phyloP scores from a whole-genome alignment of 495 filamentous ascomycete species.

The Collariella sp. region DNA sequence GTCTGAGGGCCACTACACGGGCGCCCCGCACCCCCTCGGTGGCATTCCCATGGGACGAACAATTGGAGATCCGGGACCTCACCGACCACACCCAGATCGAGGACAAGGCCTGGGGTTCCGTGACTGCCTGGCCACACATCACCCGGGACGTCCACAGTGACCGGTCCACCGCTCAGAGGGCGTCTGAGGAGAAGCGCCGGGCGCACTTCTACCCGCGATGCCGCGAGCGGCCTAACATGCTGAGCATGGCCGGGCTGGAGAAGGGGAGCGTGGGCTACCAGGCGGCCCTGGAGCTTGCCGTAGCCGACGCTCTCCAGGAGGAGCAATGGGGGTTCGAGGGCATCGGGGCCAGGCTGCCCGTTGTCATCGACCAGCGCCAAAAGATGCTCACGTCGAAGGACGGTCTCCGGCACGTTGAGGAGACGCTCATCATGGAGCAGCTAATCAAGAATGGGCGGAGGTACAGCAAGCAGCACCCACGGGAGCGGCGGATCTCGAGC shows the following conservation, averaged over 20 bases:
- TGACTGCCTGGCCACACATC: constrained; percentile 46
- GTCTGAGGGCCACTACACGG: constrained; percentile 45
- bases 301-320: constrained; percentile 52
- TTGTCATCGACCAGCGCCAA: constrained; percentile 41
- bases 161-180: constrained; percentile 27
- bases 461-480: constrained; percentile 35
- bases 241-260: constrained; percentile 63
- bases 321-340: constrained; percentile 43
- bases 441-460: constrained; percentile 40
- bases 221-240: constrained; percentile 63
- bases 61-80: constrained; percentile 51
- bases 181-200: constrained; percentile 34
- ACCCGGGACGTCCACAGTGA: constrained; percentile 35
- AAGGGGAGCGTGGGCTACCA: constrained; percentile 68
- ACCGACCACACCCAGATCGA: constrained; percentile 52
- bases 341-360: constrained; percentile 32
- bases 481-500: constrained; percentile 31
- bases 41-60: constrained; percentile 62
- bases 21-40: constrained; percentile 54
- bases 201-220: constrained; percentile 50
- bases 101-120: constrained; percentile 45
- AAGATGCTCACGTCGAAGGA: constrained; percentile 42
- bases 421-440: constrained; percentile 43
- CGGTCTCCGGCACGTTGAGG: constrained; percentile 44
- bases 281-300: constrained; percentile 59